Base-by-base conservation (phyloP, 768 basidiomycete species). In the Exsudoporus frostii region DNA sequence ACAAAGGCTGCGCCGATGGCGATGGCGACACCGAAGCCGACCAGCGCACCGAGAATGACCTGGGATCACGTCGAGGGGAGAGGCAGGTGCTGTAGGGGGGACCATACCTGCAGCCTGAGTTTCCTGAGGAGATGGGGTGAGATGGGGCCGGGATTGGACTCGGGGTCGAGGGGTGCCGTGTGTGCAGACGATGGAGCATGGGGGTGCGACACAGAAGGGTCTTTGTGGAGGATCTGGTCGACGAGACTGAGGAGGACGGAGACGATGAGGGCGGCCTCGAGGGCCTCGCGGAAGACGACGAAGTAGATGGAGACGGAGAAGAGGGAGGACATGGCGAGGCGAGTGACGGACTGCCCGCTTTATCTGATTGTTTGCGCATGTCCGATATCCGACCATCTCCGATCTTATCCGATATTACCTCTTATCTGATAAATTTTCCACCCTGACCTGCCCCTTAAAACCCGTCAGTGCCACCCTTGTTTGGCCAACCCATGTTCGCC, bases 221-320 rank as follows among this genome's bases (percentile, higher is more conserved):
- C 10, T 2, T 75, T 73, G 45, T 76, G 67, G 6, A 89, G 79
- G 57, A 94, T 83, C 59, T 95, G 92, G 63, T 96, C 85, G n/a
- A 91, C 89, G 55, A 98, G 84, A 58, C 90, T 85, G 48, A 96
- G 86, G 44, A 98, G 82, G 52, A 96, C 92, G 7, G 92, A 90
- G 68, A 97, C 74, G 78, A 98, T 92, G 75, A 98, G 88, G 39
- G 84, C 84, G 5, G 92, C 90, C 76, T 97, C 94, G 57, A 97
- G 80, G 5, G 92, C 89, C 80, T 97, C 94, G 66, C 94, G 83
- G 71, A 96, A 93, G 73, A 95, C 85, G 73, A 97, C 93, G 80
- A 98, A 93, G 78, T 94, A 97, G 61, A 98, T 92, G 64, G 92
- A 85, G 51, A 95, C 80, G 53, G 89, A 90, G 73, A 97, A 97